Base-by-base conservation (phyloP, 148 eudicot genomes). In the Bassia scoparia region DNA sequence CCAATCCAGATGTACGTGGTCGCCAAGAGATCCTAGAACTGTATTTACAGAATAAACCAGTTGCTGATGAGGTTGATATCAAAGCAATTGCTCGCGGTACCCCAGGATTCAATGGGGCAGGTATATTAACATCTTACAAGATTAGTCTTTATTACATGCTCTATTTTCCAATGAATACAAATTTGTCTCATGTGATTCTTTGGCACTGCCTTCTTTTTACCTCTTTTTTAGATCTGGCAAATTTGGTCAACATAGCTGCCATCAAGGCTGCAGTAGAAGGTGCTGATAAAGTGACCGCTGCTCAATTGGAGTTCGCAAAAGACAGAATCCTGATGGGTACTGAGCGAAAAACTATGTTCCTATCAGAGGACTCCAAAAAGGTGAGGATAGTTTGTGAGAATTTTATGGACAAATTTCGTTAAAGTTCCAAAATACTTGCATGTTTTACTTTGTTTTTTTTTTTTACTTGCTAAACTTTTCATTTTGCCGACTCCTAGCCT, bases 41-140 rank as follows among this genome's bases (percentile, higher is more conserved):
- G 43, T 95, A 95, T 79, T 83, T 95, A 74, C 86, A 86, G 49
- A 96, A 95, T 74, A 95, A 95, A 82, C 99, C 99, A 46, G 81
- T 89, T 79, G 85, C 85, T 66, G 86, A 86, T 65, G 96, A 89
- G 69, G 92, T 95, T 49, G 92, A 95, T 83, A 83, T 87, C 65
- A 91, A 86, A 73, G 76, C 97, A 73, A 82, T 95, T 79, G 96
- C 99, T 69, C 96, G 97, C 63, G 97, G 97, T 77, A 95, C 99
- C 73, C 99, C 99, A 41, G 97, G 97, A 65, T 95, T 95, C 82
- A 95, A 95, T 71, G 99, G 99, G 17, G 99, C 99, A 81, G 99
- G 99, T 84, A 74, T 41, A 18, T 67, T 43, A 4, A 15, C 20
- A 50, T 70, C 29, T 11, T 38, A 21, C 34, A 50, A 33, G 35